These are phyloP conservation scores for Uronychia binucleata DNA, from an alignment of 73 alveolate species.

Conservation along the genomic window DNA sequence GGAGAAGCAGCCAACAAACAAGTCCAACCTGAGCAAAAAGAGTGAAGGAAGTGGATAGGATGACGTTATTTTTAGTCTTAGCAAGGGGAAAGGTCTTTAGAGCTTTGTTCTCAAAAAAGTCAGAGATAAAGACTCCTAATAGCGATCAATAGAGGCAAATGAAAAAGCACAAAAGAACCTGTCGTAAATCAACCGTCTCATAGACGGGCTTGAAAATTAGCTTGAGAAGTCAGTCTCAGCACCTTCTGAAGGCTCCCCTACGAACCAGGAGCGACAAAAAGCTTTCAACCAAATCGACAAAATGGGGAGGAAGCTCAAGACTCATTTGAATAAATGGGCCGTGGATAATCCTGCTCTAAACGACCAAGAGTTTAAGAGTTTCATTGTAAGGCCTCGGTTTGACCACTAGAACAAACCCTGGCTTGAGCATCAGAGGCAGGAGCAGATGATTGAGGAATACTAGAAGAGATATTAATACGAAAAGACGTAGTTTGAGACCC, in stretches of 20 bases:
- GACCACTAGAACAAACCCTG: not conserved
- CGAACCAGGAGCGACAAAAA: not conserved
- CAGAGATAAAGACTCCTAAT: not conserved
- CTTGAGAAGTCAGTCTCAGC: not conserved
- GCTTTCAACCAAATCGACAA: not conserved
- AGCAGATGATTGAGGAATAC: not conserved
- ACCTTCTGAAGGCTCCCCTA: not conserved
- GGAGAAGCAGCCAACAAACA: not conserved
- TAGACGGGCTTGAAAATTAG: not conserved
- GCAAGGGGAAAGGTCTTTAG: not conserved
- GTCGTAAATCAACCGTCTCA: not conserved
- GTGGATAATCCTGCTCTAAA: not conserved
- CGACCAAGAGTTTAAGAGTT: not conserved
- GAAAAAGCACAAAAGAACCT: not conserved
- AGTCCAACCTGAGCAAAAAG: not conserved
- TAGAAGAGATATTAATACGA: not conserved
- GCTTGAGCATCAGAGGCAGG: not conserved
- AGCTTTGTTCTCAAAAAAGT: not conserved
- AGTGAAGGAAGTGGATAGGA: not conserved
- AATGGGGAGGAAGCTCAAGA: not conserved
- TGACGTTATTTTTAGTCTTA: not conserved
- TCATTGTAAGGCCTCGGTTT: not conserved
- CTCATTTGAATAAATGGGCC: not conserved
- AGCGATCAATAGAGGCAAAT: too few species aligned
- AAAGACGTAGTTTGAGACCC: not conserved